Percentiles rank a stretch among this genome's conserved stretches.
Conservation (phyloP, 257 asterid genomes). For the Solanum tarapatanum region DNA sequence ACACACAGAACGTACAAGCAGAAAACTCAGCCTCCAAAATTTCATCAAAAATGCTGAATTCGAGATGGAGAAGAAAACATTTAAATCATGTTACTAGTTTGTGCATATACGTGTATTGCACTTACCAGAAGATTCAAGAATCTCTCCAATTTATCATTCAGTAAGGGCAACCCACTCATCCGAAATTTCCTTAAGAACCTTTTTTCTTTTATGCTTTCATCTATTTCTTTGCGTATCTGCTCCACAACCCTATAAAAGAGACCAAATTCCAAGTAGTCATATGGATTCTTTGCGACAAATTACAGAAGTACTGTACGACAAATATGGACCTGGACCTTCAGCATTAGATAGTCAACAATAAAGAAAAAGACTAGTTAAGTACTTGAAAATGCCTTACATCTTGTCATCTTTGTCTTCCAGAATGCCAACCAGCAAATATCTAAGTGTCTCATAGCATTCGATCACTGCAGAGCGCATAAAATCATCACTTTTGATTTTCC, state of each 20-base stretch:
- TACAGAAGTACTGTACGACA: not conserved
- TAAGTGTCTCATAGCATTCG: constrained; percentile 86
- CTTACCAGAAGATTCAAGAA: constrained; percentile 65
- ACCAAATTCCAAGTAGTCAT: constrained; percentile 6
- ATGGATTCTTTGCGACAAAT: constrained; percentile 4
- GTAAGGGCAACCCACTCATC: constrained; percentile 62
- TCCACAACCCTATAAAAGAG: constrained; percentile 42
- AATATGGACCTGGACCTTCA: not conserved
- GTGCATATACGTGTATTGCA: not conserved
- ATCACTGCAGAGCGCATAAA: constrained; percentile 81
- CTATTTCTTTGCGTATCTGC: constrained; percentile 56
- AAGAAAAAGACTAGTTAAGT: constrained; percentile 1
- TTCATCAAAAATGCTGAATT: not conserved
- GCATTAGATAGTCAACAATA: not conserved
- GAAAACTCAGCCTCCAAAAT: not conserved
- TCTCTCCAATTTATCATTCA: constrained; percentile 69
- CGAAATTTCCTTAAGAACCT: constrained; percentile 53
- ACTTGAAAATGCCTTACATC: constrained; percentile 38
- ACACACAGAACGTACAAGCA: not conserved
- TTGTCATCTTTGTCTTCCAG: constrained; percentile 50
- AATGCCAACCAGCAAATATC: constrained; percentile 49
- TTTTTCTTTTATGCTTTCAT: constrained; percentile 37
- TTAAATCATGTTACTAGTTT: not conserved
- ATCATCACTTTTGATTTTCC: constrained; percentile 72
- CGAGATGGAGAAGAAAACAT: not conserved